Percentiles rank a stretch among this genome's conserved stretches.
Evolutionary conservation across 768 basidiomycete genomes (phyloP).

Genomic region (Chalciporus piperatus): DNA sequence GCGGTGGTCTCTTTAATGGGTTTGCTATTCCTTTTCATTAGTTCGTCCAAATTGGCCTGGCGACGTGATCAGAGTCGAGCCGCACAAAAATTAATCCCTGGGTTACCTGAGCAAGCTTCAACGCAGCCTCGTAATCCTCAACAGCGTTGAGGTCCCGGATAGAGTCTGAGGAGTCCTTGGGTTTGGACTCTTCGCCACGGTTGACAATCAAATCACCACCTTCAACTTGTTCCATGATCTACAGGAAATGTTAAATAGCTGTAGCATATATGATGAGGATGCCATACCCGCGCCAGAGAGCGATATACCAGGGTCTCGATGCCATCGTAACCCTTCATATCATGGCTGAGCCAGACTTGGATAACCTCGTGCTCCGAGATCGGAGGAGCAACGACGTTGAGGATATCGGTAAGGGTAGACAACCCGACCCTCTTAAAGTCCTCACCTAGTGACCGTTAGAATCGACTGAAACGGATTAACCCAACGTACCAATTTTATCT

Average conservation of each 20-base stretch:
- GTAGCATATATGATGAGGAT: background rate
- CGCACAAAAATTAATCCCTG: background rate
- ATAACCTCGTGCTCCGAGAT: slow-evolving; percentile 99
- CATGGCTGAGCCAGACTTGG: slow-evolving; percentile 92
- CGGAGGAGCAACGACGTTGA: slow-evolving; percentile 96
- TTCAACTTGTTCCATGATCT: slow-evolving; percentile 95
- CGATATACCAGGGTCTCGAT: slow-evolving; percentile 93
- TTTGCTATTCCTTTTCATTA: slow-evolving; percentile 62
- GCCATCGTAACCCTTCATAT: slow-evolving; percentile 96
- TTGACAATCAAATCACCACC: slow-evolving; percentile 90
- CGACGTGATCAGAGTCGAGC: background rate
- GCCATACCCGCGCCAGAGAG: slow-evolving; percentile 70
- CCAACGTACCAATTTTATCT: slow-evolving; percentile 76
- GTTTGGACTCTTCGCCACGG: slow-evolving; percentile 71
- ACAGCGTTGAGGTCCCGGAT: slow-evolving; percentile 76
- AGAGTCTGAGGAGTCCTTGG: slow-evolving; percentile 48
- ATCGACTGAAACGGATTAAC: slow-evolving; percentile 18
- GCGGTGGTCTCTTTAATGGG: slow-evolving; percentile 29
- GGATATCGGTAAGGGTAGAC: slow-evolving; percentile 84
- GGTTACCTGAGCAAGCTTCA: slow-evolving; percentile 78
- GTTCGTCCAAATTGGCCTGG: slow-evolving; percentile 75
- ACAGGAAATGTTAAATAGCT: slow-evolving; percentile 2
- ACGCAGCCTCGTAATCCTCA: slow-evolving; percentile 79
- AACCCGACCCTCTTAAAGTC: slow-evolving; percentile 87
- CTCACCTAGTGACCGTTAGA: slow-evolving; percentile 52